Conservation (phyloP, 257 asterid genomes). For the Nicotiana noctiflora region DNA sequence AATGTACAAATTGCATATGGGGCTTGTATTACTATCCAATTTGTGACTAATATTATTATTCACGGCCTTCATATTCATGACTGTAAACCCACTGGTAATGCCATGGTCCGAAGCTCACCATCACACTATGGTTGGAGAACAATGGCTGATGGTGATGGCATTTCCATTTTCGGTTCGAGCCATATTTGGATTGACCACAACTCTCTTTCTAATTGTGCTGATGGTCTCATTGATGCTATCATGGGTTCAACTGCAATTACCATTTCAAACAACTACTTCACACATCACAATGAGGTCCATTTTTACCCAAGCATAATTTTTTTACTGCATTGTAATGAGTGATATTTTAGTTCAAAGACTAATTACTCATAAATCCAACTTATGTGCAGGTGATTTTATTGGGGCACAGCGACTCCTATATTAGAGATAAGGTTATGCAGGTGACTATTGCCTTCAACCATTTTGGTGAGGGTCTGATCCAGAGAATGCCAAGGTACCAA, state of each 20-base stretch:
- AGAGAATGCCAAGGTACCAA: slow-evolving; percentile 53
- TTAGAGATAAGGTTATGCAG: slow-evolving; percentile 44
- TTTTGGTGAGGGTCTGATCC: slow-evolving; percentile 49
- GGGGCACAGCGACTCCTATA: slow-evolving; percentile 43
- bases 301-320: neutral
- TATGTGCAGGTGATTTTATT: slow-evolving; percentile 42
- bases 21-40: slow-evolving; percentile 72
- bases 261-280: slow-evolving; percentile 75
- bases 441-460: slow-evolving; percentile 55
- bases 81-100: slow-evolving; percentile 69
- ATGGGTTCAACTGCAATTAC: slow-evolving; percentile 94
- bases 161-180: slow-evolving; percentile 66
- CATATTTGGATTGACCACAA: slow-evolving; percentile 88
- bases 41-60: slow-evolving; percentile 66
- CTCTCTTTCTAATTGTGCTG: slow-evolving; percentile 72
- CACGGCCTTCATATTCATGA: slow-evolving; percentile 86
- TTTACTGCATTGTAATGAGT: neutral
- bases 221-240: slow-evolving; percentile 78
- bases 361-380: neutral
- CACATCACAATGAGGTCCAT: slow-evolving; percentile 81
- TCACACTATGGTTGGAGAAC: slow-evolving; percentile 86
- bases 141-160: slow-evolving; percentile 84
- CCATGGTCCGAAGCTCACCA: slow-evolving; percentile 82
- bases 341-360: neutral
- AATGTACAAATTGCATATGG: slow-evolving; percentile 81